Base-by-base conservation (phyloP, 2,329 filamentous ascomycete genomes). In the Zasmidium citrigriseum region DNA sequence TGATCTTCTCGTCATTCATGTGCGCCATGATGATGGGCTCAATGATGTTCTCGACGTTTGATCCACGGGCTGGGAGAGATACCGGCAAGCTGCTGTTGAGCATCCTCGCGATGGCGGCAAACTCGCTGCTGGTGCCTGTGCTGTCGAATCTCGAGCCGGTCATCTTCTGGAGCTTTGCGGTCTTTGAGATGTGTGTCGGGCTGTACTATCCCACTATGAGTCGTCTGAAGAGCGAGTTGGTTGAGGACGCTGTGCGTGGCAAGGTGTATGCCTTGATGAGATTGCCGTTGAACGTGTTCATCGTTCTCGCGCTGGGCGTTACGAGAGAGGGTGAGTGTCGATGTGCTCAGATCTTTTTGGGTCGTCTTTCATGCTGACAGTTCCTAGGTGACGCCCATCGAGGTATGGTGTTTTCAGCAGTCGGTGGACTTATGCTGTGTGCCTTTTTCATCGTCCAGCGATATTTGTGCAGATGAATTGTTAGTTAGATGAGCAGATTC, bases 1-100 rank as follows among this genome's bases (percentile, higher is more conserved):
- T 84, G 52, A 81, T 84, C 46, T 85, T 86, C 60, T 79, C 81
- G 46, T 78, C 77, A 44, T 83, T 86, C 68, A 86, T 87, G 84
- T 80, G 79, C 21, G 77, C 81, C 4, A 83, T 84, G 70, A 84
- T 85, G 71, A 76, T 84, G 5, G 83, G 84, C n/a, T 84, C 83
- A 1, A 76, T 85, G 23, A 62, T 80, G 5, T 86, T 85, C 69
- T 74, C 34, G 68, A 73, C 16, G 60, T 67, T 68, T 22, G 47
- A 59, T 11, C 58, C 57, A 3, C 46, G 55, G 7, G 50, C 34
- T 24, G 58, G 55, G 46, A 51, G 50, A 41, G 55, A 65, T 62
- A 67, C 22, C 18, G 51, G 49, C 4, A 67, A 64, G n/a, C 66
- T 77, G 11, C 69, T 79, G 4, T 63, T 75, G 21, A 73, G 72